Base-by-base conservation (phyloP, 805 yeast species). In the Kregervanrija fluxuum region DNA sequence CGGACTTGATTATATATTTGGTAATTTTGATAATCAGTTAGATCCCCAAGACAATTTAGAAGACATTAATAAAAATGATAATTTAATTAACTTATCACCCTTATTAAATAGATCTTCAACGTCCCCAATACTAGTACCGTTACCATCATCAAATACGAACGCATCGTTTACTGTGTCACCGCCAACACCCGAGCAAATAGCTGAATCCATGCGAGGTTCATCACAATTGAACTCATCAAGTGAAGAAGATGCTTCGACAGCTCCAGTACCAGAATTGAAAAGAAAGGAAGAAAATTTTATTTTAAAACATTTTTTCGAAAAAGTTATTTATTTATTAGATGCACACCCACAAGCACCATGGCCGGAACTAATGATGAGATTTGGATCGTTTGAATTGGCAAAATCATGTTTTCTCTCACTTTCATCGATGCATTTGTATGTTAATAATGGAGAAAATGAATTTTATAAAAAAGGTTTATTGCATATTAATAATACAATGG, bases 301-400 rank as follows among this genome's bases (percentile, higher is more conserved):
- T 69, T 52, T 77, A 46, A 71, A 70, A 48, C 82, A 77, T 55
- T 77, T 76, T 52, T 77, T 77, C 56, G 71, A 74, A 50, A 71
- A 74, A 47, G 61, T 77, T 33, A 57, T 77, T 5, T 80, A 78
- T 1, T 53, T 77, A 35, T 56, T 77, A 32, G 82, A 77, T 59
- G 79, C 80, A 0, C 81, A 77, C 53, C 82, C 82, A 0, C 72
- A 73, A 36, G 66, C 79, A 1, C 82, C 82, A 3, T 75, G 81
- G 81, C 82, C 82, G 0, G 77, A 75, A 46, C 56, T 77, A 45
- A 79, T 80, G 37, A 61, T 77, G 48, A 69, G 71, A 42, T 77
- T 77, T 53, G 77, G 82, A 51, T 79, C 77, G 52, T 69, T 74
- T 49, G 78, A 76, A 50, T 69, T 77, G 38, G 81, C 82, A 1